phyloP scores from a whole-genome alignment of 1,284 basidiomycete genomes.

The Neotropicomus parvogracilis region DNA sequence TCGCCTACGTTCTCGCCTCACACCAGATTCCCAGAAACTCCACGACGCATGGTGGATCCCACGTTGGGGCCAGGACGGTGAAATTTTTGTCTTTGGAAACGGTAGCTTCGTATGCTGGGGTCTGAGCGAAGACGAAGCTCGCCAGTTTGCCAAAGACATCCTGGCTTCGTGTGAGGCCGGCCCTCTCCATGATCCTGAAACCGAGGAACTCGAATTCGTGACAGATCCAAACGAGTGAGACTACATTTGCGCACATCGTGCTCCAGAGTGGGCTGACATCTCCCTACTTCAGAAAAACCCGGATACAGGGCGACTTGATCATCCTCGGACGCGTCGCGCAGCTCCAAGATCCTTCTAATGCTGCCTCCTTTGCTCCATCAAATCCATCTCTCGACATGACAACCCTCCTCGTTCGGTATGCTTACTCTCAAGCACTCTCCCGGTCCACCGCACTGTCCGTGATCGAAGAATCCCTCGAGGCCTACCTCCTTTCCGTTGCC shows the following conservation, averaged over 20 bases:
- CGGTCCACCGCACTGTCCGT: constrained; percentile 82
- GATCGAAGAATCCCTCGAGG: constrained; percentile 77
- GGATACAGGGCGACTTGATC: constrained; percentile 85
- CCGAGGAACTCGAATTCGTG: constrained; percentile 88
- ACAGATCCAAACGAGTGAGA: constrained; percentile 74
- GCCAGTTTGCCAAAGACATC: constrained; percentile 62
- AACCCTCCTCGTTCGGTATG: constrained; percentile 79
- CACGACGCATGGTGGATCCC: constrained; percentile 80
- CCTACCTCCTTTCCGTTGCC: constrained; percentile 78
- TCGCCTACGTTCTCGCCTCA: constrained; percentile 52
- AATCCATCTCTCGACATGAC: constrained; percentile 49
- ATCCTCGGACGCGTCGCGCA: constrained; percentile 73
- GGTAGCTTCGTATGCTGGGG: constrained; percentile 90
- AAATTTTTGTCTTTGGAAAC: constrained; percentile 82
- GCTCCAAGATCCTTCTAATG: constrained; percentile 41
- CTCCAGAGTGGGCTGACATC: constrained; percentile 7
- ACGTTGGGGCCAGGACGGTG: constrained; percentile 74
- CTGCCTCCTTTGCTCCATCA: constrained; percentile 46
- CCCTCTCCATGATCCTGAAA: constrained; percentile 68
- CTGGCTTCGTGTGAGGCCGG: constrained; percentile 59
- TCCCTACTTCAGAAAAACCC: constrained; percentile 56
- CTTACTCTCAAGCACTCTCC: constrained; percentile 85
- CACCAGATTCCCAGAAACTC: constrained; percentile 50
- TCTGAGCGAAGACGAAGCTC: constrained; percentile 74
- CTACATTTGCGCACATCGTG: not conserved